Evolutionary conservation across 2,329 filamentous ascomycete species (phyloP), one percentile per base, ranked within the genome.

Genomic region (Incumbomyces lentus): DNA sequence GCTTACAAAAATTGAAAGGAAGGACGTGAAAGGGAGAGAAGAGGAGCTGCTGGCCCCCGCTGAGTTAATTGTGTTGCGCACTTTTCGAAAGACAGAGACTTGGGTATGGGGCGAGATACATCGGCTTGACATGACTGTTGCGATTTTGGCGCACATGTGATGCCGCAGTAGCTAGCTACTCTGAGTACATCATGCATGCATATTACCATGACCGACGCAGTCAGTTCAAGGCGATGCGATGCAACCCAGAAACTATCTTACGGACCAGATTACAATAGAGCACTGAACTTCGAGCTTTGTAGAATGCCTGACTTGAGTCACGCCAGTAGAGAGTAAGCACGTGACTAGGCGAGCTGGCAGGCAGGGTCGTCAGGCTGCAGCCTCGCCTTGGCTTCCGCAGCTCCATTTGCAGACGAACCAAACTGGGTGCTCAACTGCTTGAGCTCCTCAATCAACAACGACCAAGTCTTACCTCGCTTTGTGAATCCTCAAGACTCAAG

Each of bases 1-100:
- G 18, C 72, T 96, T 26, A 77, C 82, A 22, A 86, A 95, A 62
- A 82, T 87, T 1, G 83, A 92, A 60, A 80, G 92, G 43, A 84
- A 80, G 17, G 90, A 96, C 62, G 86, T 95, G 19, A 80, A 84
- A 58, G 87, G 86, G 3, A 81, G 84, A 52, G 86, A 93, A 63
- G 80, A 92, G 58, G 81, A 86, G 50, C 84, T 84, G 59, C 76
- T 96, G 55, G 82, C 78, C 26, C 75, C 79, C 31, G 78, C 79
- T 44, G 86, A 95, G 60, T 77, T 86, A 60, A 69, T 82, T 52
- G 76, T 76, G 32, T 69, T 88, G 50, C 78, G 83, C 60, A 68
- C 70, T 44, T 83, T 78, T 76, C 71, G 68, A 45, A 70, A 74
- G 40, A 70, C 71, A 48, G 78, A 83, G 55, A 79, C 82, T 58